These are phyloP conservation scores for Xylaria nigripes DNA, from an alignment of 495 filamentous ascomycete genomes.

Conservation along the genomic window DNA sequence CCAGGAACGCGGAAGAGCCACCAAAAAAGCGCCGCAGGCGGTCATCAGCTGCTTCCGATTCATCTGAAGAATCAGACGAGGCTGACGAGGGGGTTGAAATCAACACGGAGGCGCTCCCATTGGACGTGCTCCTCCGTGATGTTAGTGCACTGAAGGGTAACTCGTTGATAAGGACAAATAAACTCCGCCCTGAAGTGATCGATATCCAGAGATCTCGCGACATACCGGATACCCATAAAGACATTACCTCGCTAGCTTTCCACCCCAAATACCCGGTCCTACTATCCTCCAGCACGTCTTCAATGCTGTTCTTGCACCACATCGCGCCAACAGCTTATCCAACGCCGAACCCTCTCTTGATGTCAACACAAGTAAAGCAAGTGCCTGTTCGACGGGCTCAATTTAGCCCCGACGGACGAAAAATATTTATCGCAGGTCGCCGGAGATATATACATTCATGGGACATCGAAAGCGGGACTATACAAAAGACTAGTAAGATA, in stretches of 20 bases:
- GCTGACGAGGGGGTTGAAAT: conserved; percentile 53
- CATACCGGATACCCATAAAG: conserved; percentile 48
- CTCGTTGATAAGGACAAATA: conserved; percentile 44
- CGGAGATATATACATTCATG: conserved; percentile 91
- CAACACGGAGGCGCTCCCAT: conserved; percentile 59
- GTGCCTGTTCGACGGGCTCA: conserved; percentile 74
- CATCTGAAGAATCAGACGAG: conserved; percentile 40
- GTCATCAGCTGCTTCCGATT: conserved; percentile 37
- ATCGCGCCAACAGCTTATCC: conserved; percentile 65
- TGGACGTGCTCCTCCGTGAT: conserved; percentile 71
- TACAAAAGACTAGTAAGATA: conserved; percentile 70
- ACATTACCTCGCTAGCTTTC: conserved; percentile 77
- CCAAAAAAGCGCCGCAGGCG: conserved; percentile 48
- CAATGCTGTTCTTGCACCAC: conserved; percentile 81
- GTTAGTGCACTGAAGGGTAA: conserved; percentile 45
- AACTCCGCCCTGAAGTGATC: conserved; percentile 75
- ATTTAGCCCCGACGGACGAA: conserved; percentile 55
- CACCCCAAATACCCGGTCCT: conserved; percentile 83
- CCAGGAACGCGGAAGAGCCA: conserved; percentile 36
- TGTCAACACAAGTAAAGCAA: conserved; percentile 74
- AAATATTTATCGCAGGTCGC: conserved; percentile 76
- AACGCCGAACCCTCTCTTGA: conserved; percentile 74
- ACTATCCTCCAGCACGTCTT: conserved; percentile 77
- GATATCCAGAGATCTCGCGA: conserved; percentile 62
- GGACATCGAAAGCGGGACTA: conserved; percentile 70